Conservation (phyloP, 2,329 filamentous ascomycete genomes). For the Madurella fahalii region DNA sequence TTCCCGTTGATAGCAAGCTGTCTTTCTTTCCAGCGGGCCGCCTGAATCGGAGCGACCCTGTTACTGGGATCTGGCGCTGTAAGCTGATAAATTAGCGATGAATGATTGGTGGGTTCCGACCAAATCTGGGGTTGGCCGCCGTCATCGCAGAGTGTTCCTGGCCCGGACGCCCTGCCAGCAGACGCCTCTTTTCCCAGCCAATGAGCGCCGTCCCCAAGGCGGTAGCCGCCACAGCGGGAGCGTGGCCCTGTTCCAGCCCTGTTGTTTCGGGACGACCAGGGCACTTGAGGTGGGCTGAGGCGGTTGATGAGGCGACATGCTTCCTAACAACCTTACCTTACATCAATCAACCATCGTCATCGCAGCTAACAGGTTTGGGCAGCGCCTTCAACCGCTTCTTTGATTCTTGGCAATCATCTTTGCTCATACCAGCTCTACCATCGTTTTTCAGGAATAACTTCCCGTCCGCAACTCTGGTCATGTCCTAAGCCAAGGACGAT, state of each 20-base stretch:
- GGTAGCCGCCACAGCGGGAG: neutral
- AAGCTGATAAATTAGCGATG: slow-evolving; percentile 10
- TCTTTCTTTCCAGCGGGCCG: no score
- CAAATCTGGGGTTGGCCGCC: slow-evolving; percentile 5
- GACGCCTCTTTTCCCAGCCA: neutral
- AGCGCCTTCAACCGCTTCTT: no score
- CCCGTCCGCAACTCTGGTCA: neutral
- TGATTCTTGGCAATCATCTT: no score
- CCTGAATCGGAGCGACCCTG: no score
- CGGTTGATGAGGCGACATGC: neutral
- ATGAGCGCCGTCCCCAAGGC: neutral
- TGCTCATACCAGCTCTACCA: no score
- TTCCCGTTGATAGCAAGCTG: no score
- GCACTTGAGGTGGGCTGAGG: no score
- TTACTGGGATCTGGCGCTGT: neutral
- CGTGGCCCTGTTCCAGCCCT: neutral
- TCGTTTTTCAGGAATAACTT: no score
- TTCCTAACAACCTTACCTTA: neutral
- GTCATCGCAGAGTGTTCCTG: neutral
- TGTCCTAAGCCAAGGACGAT: slow-evolving; percentile 6
- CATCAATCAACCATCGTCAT: neutral
- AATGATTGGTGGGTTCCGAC: slow-evolving; percentile 4
- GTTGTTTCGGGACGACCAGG: neutral
- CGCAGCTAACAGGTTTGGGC: no score
- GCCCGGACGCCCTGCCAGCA: neutral